phyloP scores from a whole-genome alignment of 495 filamentous ascomycete genomes.

The Penicillium robsamsonii region DNA sequence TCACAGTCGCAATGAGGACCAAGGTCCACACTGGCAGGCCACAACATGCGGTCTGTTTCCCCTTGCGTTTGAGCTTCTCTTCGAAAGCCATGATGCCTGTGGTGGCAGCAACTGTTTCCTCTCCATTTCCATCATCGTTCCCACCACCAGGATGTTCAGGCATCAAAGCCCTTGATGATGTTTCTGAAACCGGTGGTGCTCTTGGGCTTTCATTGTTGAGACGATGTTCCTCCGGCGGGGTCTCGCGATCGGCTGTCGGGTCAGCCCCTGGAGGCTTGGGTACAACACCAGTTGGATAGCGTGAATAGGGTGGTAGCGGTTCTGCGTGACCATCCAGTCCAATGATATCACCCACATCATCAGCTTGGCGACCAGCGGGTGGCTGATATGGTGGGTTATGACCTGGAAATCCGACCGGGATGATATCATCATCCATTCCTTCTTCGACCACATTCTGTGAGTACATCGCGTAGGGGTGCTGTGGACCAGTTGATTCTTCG shows the following conservation, averaged over 20 bases:
- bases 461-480: constrained; percentile 86
- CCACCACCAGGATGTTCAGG: constrained; percentile 15
- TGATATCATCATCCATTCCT: constrained; percentile 43
- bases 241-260: constrained; percentile 24
- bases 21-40: constrained; percentile 70
- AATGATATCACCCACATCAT: constrained; percentile 79
- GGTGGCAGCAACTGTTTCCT: constrained; percentile 13
- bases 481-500: constrained; percentile 64
- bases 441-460: constrained; percentile 68
- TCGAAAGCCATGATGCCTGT: constrained; percentile 48
- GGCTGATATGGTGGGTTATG: constrained; percentile 63
- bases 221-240: constrained; percentile 24
- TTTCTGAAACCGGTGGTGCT: constrained; percentile 42
- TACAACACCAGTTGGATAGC: constrained; percentile 63
- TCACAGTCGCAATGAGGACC: constrained; percentile 50
- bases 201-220: constrained; percentile 17
- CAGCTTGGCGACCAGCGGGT: constrained; percentile 72
- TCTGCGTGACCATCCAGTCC: constrained; percentile 90
- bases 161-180: constrained; percentile 42
- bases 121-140: constrained; percentile 10
- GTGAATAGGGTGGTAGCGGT: constrained; percentile 83
- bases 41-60: constrained; percentile 58
- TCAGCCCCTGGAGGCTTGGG: constrained; percentile 36
- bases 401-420: constrained; percentile 75
- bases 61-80: constrained; percentile 56